Percentiles rank a stretch among this genome's conserved stretches.
phyloP scores from a whole-genome alignment of 164 flowering plant genomes.

The Warburgia ugandensis region DNA sequence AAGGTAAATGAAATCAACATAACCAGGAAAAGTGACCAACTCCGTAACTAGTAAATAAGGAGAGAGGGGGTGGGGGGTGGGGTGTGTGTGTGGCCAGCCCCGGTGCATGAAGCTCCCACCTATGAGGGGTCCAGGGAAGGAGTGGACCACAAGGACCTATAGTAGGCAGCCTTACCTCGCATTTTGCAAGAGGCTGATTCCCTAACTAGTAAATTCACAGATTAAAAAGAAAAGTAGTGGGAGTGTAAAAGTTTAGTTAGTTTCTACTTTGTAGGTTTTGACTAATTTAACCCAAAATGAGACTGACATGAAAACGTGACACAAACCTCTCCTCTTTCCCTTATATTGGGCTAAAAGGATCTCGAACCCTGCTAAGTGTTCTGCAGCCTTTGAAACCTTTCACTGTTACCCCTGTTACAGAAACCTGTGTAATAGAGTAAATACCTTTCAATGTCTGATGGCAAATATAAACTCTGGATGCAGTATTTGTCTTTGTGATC shows the following conservation, averaged over 20 bases:
- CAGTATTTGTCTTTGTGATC: neutral
- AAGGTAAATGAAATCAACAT: conserved; percentile 87
- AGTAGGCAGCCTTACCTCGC: too few relatives aligned
- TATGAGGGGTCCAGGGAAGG: too few relatives aligned
- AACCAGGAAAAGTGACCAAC: conserved; percentile 73
- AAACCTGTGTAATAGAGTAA: conserved; percentile 45
- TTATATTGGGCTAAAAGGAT: conserved; percentile 74
- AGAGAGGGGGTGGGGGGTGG: too few relatives aligned
- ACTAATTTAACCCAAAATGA: neutral
- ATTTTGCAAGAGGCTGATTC: too few relatives aligned
- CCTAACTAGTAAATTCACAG: too few relatives aligned
- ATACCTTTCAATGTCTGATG: neutral
- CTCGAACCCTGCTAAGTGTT: conserved; percentile 88
- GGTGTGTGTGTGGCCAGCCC: too few relatives aligned
- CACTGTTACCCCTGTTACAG: conserved; percentile 61
- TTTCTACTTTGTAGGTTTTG: neutral
- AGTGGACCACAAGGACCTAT: too few relatives aligned
- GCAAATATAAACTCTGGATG: neutral
- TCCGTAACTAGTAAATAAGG: conserved; percentile 47
- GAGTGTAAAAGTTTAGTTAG: neutral
- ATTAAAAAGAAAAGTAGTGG: neutral
- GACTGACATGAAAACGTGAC: neutral
- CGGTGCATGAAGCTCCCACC: too few relatives aligned
- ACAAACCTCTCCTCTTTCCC: conserved; percentile 78
- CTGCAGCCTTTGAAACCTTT: conserved; percentile 84